Evolutionary conservation across 2,329 filamentous ascomycete species (phyloP), one percentile per base, ranked within the genome.

Genomic region (Coccinonectria pachysandricola): DNA sequence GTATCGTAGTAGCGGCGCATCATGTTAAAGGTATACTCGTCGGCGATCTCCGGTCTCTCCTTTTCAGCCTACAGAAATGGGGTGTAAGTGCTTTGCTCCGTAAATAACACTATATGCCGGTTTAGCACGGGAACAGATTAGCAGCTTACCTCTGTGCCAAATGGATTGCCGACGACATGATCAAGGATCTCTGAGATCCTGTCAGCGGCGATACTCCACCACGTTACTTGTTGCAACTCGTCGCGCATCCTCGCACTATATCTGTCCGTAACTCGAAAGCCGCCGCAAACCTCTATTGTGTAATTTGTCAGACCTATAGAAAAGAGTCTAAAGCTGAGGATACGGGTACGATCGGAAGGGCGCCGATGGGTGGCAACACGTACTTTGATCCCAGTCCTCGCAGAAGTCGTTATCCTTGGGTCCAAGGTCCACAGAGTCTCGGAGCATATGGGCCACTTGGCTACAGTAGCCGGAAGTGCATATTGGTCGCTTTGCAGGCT

Each of bases 351-450:
- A n/a, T n/a, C n/a, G n/a, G n/a, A n/a, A n/a, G n/a, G n/a, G n/a
- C n/a, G n/a, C n/a, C n/a, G n/a, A 15, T 5, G 12, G 13, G 13
- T 8, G 4, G 6, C 7, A 12, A 7, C 3, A 21, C 34, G 28
- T 24, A 39, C 40, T 33, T 19, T 41, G 12, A 21, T 41, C 28
- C 35, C 35, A 43, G 13, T 36, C 13, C 11, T 27, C 16, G 12
- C 40, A 43, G 5, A 34, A 32, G 13, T 37, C 26, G 4, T 31
- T 20, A 2, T 21, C 8, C 4, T 19, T 12, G 5, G 14, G 14
- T 1, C 35, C 16, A 1, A n/a, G 17, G 2, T 30, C 15, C 27
- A 39, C 28, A 13, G 8, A n/a, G 3, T 17, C 10, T 5, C 17
- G 7, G 12, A 42, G 23, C 3, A 14, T 9, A 7, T 20, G 11